A percentile compares a stretch with the other conserved stretches of the same genome.
These are phyloP conservation scores for Saccharomyces jurei DNA, from an alignment of 805 yeast species.

Conservation along the genomic window DNA sequence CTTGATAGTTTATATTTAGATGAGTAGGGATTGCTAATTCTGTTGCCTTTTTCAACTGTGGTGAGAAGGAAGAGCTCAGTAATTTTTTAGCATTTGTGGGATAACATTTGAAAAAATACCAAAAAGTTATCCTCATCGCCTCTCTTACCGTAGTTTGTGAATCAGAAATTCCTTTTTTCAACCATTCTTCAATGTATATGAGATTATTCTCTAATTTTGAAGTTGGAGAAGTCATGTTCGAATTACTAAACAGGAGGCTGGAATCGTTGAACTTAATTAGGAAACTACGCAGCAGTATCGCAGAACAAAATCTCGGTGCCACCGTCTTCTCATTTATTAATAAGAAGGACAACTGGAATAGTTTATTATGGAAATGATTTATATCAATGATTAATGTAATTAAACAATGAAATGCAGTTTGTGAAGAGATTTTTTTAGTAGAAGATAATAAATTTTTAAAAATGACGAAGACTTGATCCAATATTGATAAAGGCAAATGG, in stretches of 20 bases:
- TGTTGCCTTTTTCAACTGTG: conserved; percentile 43
- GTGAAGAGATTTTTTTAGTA: conserved; percentile 33
- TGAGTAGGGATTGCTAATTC: conserved; percentile 48
- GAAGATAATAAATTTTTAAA: conserved; percentile 31
- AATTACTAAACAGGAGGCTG: background rate
- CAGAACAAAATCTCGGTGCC: conserved; percentile 61
- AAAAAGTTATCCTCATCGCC: conserved; percentile 61
- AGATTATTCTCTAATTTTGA: conserved; percentile 31
- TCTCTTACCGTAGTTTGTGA: conserved; percentile 78
- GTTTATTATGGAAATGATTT: conserved; percentile 41
- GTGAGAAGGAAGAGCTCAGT: conserved; percentile 20
- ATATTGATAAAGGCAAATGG: conserved; percentile 23
- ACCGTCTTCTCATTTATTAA: conserved; percentile 63
- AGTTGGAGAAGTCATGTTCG: conserved; percentile 20
- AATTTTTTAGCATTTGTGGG: conserved; percentile 43
- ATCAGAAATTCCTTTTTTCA: conserved; percentile 60
- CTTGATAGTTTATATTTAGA: conserved; percentile 18
- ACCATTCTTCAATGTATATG: conserved; percentile 37
- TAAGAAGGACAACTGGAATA: conserved; percentile 40
- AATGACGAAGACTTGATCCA: conserved; percentile 30
- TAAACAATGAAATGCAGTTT: conserved; percentile 31
- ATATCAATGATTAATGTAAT: conserved; percentile 49
- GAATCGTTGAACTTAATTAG: conserved; percentile 41
- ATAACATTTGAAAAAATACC: conserved; percentile 54
- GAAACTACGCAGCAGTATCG: conserved; percentile 60